Percentiles rank a stretch among this genome's conserved stretches.
Evolutionary conservation across 2,329 filamentous ascomycete species (phyloP).

Genomic region (Trichoderma endophyticum): DNA sequence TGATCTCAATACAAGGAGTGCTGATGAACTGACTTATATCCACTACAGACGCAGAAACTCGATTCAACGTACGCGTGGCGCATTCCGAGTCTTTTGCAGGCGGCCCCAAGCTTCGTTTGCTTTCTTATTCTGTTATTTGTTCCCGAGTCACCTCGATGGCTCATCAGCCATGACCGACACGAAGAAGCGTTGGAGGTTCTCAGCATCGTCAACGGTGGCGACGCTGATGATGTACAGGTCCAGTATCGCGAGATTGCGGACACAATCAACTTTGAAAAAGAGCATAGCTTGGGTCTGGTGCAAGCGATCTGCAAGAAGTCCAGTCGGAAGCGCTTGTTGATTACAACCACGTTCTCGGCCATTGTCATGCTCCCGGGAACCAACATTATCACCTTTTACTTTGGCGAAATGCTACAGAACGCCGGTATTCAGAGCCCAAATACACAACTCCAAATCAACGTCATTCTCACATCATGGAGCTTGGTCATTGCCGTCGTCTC

Average conservation of each 20-base stretch:
- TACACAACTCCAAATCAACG: not conserved
- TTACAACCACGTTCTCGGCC: not conserved
- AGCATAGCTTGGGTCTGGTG: not conserved
- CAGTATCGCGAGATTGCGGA: not conserved
- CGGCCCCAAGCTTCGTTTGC: not conserved
- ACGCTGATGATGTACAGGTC: not conserved
- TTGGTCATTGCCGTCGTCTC: not conserved
- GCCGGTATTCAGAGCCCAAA: not conserved
- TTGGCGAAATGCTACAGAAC: not conserved
- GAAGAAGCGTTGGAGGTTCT: not conserved
- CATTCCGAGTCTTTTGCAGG: not conserved
- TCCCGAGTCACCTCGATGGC: not conserved
- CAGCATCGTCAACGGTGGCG: not conserved
- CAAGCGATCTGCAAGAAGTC: not conserved
- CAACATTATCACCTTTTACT: not conserved
- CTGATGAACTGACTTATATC: not conserved
- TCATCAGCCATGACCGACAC: not conserved
- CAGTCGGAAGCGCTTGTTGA: not conserved
- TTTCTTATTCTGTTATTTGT: not conserved
- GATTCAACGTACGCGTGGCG: not conserved
- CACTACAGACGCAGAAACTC: not conserved
- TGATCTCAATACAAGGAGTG: not conserved
- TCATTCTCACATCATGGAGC: not conserved
- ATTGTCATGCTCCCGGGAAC: not conserved
- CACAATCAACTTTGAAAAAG: not conserved